Base-by-base conservation (phyloP, 306 rosid species). In the Adenanthera pavonina region DNA sequence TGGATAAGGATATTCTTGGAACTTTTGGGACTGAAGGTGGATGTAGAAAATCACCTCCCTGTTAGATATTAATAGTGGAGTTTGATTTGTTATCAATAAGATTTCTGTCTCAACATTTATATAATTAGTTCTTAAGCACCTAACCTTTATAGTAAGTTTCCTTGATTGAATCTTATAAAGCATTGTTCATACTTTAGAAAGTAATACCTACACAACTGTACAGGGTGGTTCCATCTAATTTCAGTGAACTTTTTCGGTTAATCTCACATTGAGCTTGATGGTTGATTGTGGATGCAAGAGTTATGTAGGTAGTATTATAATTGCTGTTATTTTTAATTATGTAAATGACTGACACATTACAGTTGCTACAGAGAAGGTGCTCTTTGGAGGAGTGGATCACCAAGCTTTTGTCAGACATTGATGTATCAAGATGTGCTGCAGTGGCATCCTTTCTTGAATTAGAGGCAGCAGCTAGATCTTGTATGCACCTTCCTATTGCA, bases 361-460 rank as follows among this genome's bases (percentile, higher is more conserved):
- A 81, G 84, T 87, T 86, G 79, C 85, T 90, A 86, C 97, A 96
- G 99, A 90, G 99, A 92, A 94, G 94, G 89, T 84, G 92, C 89
- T 93, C 98, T 72, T 86, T 96, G 94, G 99, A 96, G 89, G 97
- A 92, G 79, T 93, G 99, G 99, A 85, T 94, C 86, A 89, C 89
- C 60, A 92, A 91, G 88, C 84, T 96, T 75, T 86, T 96, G 80
- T 96, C 92, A 69, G 98, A 96, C 88, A 92, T 94, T 83, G 92
- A 91, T 86, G 62, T 91, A 82, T 94, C 99, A 85, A 92, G 99
- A 87, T 92, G 99, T 44, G 87, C 92, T 86, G 89, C 86, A 33
- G 98, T 94, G 82, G 99, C 98, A 14, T 92, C 99, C 20, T 96
- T 96, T 88, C 92, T 96, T 44, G 99, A 94, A 86, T 93, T 96